Percentiles rank a stretch among this genome's conserved stretches.
Evolutionary conservation across 202 grass and related monocot species (phyloP).

Genomic region (Panicum virgatum): DNA sequence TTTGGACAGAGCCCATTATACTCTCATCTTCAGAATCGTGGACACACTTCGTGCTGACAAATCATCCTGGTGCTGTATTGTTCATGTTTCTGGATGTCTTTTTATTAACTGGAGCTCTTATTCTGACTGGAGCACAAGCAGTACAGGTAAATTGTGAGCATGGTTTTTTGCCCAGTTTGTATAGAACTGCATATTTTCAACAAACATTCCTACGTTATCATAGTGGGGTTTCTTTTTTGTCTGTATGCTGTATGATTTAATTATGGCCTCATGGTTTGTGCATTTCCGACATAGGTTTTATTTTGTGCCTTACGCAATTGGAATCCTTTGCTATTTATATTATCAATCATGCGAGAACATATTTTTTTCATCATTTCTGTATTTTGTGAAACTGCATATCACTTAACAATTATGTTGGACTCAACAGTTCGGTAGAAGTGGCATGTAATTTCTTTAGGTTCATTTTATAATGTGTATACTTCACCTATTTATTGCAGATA

Average conservation of each 20-base stretch:
- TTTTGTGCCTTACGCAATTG: background rate
- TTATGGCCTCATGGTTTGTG: slow-evolving; percentile 15
- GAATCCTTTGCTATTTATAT: background rate
- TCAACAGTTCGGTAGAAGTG: slow-evolving; percentile 16
- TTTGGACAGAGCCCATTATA: slow-evolving; percentile 70
- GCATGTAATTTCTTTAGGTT: background rate
- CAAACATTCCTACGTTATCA: background rate
- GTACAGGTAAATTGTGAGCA: slow-evolving; percentile 55
- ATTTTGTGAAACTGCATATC: background rate
- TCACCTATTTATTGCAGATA: slow-evolving; percentile 58
- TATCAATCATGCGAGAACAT: background rate
- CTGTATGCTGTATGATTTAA: slow-evolving; percentile 17
- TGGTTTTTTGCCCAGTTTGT: background rate
- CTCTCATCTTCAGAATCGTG: slow-evolving; percentile 68
- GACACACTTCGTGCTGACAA: slow-evolving; percentile 72
- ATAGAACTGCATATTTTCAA: background rate
- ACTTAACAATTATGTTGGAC: background rate
- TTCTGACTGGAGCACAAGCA: slow-evolving; percentile 71
- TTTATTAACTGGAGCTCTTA: slow-evolving; percentile 66
- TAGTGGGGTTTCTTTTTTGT: background rate
- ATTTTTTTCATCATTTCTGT: background rate
- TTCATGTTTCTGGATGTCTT: slow-evolving; percentile 82
- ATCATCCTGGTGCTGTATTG: slow-evolving; percentile 72
- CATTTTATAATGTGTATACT: slow-evolving; percentile 20
- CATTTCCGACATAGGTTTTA: slow-evolving; percentile 12